Evolutionary conservation across 1,139 yeast genomes (phyloP), one percentile per base, ranked within the genome.

Genomic region (Saccharomyces hybrid): DNA sequence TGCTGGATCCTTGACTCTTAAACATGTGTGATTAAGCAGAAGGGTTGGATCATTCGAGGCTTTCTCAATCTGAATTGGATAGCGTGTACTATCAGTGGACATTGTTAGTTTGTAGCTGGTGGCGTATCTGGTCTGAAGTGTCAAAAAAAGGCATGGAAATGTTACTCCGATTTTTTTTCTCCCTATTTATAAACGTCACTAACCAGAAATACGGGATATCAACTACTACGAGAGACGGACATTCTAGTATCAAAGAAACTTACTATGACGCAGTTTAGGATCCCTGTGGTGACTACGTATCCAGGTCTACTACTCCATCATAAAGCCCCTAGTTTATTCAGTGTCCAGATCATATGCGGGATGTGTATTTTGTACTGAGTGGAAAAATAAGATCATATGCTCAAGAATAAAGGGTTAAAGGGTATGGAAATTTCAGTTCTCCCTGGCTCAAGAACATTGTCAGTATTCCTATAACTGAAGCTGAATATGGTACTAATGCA

Each of bases 1-100:
- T 67, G 81, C 78, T 30, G 97, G 95, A 68, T 91, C 90, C 68
- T 88, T 86, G 63, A 93, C 81, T 63, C 97, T 83, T 55, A 91
- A 72, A 74, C 93, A 81, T 4, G 90, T 83, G 69, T 83, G 88
- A 74, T 85, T 86, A 63, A 84, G 73, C 41, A 60, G 61, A 25
- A 72, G 50, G 1, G 71, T 58, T 2, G 62, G 52, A 54, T 65
- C 66, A 13, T 55, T 56, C 6, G 42, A 54, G 6, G 69, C 67
- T 44, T 63, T 47, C 46, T 57, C 58, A 41, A 66, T 62, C 48
- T 56, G 57, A 27, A 50, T 56, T 6, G 62, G 56, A 51, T 59
- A 66, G 26, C 23, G 47, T 9, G 13, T 38, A 9, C 5, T 20
- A 38, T 11, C 26, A 38, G 23, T 38, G 16, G 48, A 41, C 51